Evolutionary conservation across 1,284 basidiomycete genomes (phyloP), one percentile per base, ranked within the genome.

Genomic region (Heliocybe sulcata): DNA sequence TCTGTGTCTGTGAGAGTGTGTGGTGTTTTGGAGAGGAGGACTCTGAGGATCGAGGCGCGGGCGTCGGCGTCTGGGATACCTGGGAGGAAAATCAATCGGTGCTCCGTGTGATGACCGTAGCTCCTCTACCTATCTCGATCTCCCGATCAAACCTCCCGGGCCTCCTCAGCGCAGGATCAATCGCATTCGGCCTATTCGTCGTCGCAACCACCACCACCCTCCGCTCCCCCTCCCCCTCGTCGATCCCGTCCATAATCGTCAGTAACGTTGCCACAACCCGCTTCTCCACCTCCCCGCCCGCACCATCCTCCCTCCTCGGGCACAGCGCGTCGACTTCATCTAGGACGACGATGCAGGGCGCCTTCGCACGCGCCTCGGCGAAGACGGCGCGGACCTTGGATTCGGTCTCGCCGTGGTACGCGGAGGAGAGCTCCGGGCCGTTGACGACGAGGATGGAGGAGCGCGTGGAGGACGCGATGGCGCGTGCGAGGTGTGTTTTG

Each of bases 311-410:
- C 48, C 97, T 76, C 54, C 85, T 79, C 0, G 97, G 97, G 56
- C 92, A 96, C 20, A 99, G 72, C 0, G 95, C 95, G 64, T 99
- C 97, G 1, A 99, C 87, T 72, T 99, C 97, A 65, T 99, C 97
- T 45, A 99, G 77, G 27, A 99, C 88, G 52, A 99, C 83, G 60
- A 99, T 93, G 62, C 90, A 94, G 0, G 96, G 95, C 58, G 85
- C 88, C 61, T 87, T 83, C 35, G 78, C 74, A 52, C 84, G 81
- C 0, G 97, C 97, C 62, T 94, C 85, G 25, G 80, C 80, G 68
- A 99, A 99, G 0, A 99, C 87, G 22, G 88, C 87, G 19, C 96
- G 84, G 19, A 99, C 77, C 58, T 88, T 85, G 2, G 91, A 84
- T 68, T 99, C 96, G 1, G 95, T 98, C 74, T 99, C 96, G 45